phyloP scores from a whole-genome alignment of 345 rosid genomes.

The Citrus inodora region DNA sequence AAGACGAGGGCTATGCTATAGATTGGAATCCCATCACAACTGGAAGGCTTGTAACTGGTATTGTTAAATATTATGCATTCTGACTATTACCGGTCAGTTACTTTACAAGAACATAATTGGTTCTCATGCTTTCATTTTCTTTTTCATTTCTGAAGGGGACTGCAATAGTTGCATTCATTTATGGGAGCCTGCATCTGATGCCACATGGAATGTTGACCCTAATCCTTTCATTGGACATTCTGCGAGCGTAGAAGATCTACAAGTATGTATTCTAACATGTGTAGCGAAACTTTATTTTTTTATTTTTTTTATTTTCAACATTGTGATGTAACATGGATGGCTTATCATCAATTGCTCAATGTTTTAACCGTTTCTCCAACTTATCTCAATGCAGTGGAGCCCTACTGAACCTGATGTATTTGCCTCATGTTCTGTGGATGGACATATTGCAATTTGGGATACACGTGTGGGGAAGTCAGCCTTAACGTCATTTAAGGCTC shows the following conservation, averaged over 20 bases:
- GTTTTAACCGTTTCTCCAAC: slow-evolving; percentile 3
- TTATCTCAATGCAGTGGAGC: slow-evolving; percentile 76
- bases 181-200: slow-evolving; percentile 84
- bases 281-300: not conserved
- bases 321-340: not conserved
- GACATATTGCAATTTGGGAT: slow-evolving; percentile 86
- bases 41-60: slow-evolving; percentile 93
- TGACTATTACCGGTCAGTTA: not conserved
- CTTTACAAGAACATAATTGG: not conserved
- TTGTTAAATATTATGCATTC: not conserved
- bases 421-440: slow-evolving; percentile 90
- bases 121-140: slow-evolving; percentile 7
- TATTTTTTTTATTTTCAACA: not conserved
- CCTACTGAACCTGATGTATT: slow-evolving; percentile 76
- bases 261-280: slow-evolving; percentile 32
- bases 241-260: slow-evolving; percentile 92
- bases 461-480: slow-evolving; percentile 66
- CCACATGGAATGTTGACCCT: slow-evolving; percentile 79
- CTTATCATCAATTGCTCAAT: not conserved
- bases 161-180: slow-evolving; percentile 78
- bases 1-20: slow-evolving; percentile 88
- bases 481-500: slow-evolving; percentile 72
- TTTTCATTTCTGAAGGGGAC: slow-evolving; percentile 52
- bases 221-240: slow-evolving; percentile 72
- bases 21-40: slow-evolving; percentile 90